A percentile compares a stretch with the other conserved stretches of the same genome.
Conservation (phyloP, 202 grass and related monocot species). For the Zoysia matrella region DNA sequence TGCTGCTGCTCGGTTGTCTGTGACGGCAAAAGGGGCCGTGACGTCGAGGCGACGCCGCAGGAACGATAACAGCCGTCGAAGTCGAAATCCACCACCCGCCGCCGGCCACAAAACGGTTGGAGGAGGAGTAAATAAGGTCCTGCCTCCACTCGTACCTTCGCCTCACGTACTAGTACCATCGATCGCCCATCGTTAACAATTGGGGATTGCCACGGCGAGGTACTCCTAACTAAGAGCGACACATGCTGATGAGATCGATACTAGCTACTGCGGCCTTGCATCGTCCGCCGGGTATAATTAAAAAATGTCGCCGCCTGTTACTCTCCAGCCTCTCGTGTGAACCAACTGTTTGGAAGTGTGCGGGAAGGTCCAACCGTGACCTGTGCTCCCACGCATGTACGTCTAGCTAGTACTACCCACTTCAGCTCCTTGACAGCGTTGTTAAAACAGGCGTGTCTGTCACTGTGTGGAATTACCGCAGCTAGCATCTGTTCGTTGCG, state of each 20-base stretch:
- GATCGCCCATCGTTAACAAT: no score
- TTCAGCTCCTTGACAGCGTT: neutral
- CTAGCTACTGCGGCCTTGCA: no score
- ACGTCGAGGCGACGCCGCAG: neutral
- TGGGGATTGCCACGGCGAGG: no score
- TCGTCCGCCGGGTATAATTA: no score
- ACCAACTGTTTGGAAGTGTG: neutral
- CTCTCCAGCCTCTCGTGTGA: neutral
- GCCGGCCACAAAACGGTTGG: neutral
- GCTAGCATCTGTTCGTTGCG: no score
- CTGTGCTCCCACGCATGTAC: neutral
- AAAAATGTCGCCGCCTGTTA: no score
- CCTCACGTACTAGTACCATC: no score
- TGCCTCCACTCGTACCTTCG: no score
- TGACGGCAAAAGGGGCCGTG: slow-evolving; percentile 19
- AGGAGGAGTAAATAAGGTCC: no score
- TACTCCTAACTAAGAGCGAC: no score
- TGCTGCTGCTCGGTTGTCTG: slow-evolving; percentile 5
- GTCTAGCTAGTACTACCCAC: no score
- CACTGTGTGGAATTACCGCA: neutral
- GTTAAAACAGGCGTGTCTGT: neutral
- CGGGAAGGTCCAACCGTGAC: neutral
- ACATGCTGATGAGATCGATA: no score
- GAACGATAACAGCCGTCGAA: neutral
- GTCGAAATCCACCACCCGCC: neutral